Evolutionary conservation across 2,329 filamentous ascomycete genomes (phyloP), one percentile per base, ranked within the genome.

Genomic region (Trichoderma sp.): DNA sequence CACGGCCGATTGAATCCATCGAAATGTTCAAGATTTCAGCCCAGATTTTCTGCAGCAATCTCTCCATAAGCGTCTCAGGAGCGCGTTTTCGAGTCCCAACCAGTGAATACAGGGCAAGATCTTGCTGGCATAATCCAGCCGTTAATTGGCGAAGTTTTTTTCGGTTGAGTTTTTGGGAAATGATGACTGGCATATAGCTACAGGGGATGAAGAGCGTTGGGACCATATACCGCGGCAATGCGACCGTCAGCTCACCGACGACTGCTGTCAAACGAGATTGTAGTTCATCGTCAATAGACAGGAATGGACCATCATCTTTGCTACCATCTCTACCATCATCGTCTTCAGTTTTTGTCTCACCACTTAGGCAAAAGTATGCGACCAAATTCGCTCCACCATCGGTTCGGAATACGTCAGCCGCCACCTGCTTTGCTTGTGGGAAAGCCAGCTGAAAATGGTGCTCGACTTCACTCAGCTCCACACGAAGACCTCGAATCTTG

Each of bases 1-100:
- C 74, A 1, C 69, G 74, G 18, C 78, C 76, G 41, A 80, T 78
- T 2, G 59, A 50, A 16, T 75, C 60, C 7, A 63, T 33, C 2
- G 69, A 29, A 16, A 77, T 41, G 1, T 74, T 71, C 1, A 80
- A 72, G 29, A 79, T 67, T 12, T 76, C 66, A 3, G 77, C 73
- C 78, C 78, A 79, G 9, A 77, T 27, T 6, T 73, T 68, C 9
- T 78, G 76, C 6, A 79, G 63, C 21, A 45, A 59, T 2, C 24
- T 16, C 65, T 81, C 78, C 21, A 79, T 75, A 24, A 78, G 77
- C 6, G 79, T 78, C 35, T 75, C 66, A 3, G 75, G 74, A 16
- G 56, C 31, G n/a, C 76, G 76, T 31, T 76, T 77, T 45, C 76
- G 77, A 21, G 76, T 79, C n/a, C 81, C 68, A 60, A 82, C 79